Base-by-base conservation (phyloP, 2,329 filamentous ascomycete genomes). In the Emergomyces africanus region DNA sequence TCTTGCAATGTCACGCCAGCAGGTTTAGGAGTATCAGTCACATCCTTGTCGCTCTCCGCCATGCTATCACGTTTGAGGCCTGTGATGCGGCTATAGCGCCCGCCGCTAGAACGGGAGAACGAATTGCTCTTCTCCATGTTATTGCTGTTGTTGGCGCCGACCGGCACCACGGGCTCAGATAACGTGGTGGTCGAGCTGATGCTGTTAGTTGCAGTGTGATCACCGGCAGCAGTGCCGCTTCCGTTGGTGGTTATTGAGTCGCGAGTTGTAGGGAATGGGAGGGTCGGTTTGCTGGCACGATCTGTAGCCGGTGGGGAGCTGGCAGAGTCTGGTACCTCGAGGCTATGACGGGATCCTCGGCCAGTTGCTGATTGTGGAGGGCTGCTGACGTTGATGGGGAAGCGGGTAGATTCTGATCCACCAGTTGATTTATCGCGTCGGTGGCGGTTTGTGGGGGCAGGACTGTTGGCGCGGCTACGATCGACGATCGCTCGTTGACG, bases 401-500 rank as follows among this genome's bases (percentile, higher is more conserved):
- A 96, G 46, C 90, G 83, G 9, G 88, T 95, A 68, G 88, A 94
- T 71, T 86, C 62, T 3, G 61, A 62, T 20, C 63, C 62, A n/a
- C 78, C 78, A 37, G 83, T 85, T 70, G 89, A 95, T 66, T 88
- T 84, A 68, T 96, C 91, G 63, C 91, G 85, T 59, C 89, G 82
- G 70, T 95, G 89, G 44, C 77, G 71, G 61, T 71, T 70, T 35
- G 75, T 68, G 59, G 70, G 76, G 65, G 66, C 72, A 8, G 90
- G 90, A 62, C 87, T 90, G 28, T 83, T 86, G 35, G 85, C 88
- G 55, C 90, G 84, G 69, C 84, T 86, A 57, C 89, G 83, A 65
- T 78, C 83, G 39, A 80, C 82, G 62, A 92, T 81, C 56, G 90
- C 89, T 62, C 89, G 85, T 71, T 90, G 89, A 57, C 94, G 85